Conservation (phyloP, 2,329 filamentous ascomycete genomes). For the Canariomyces notabilis region DNA sequence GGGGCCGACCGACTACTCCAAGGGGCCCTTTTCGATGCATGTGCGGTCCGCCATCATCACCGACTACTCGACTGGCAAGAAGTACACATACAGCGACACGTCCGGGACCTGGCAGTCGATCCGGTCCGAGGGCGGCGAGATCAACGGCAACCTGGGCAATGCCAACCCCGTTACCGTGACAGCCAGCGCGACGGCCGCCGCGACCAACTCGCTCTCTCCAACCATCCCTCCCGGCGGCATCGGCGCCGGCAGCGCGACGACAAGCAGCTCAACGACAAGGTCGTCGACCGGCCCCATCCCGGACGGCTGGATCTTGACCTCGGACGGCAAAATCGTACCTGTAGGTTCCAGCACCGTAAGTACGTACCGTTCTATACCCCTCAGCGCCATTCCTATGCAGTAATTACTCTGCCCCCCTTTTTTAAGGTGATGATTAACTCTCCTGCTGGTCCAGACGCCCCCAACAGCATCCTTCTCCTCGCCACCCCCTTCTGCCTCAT, state of each 20-base stretch:
- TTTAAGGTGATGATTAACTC: neutral
- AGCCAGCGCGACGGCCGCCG: conserved; percentile 56
- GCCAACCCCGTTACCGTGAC: conserved; percentile 48
- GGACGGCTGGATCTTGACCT: conserved; percentile 73
- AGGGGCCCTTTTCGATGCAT: conserved; percentile 81
- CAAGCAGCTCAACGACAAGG: conserved; percentile 42
- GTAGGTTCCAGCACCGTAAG: conserved; percentile 45
- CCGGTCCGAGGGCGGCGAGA: conserved; percentile 66
- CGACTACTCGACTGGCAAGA: conserved; percentile 88
- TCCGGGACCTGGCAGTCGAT: conserved; percentile 81
- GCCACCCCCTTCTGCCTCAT: neutral
- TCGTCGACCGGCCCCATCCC: conserved; percentile 57
- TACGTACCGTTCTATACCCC: conserved; percentile 15
- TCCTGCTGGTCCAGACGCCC: neutral
- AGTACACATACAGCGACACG: conserved; percentile 76
- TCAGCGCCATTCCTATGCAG: neutral
- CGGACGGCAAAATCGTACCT: conserved; percentile 73
- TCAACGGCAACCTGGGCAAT: conserved; percentile 64
- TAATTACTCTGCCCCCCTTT: neutral
- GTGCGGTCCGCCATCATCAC: conserved; percentile 71
- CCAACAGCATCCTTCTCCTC: neutral
- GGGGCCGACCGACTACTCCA: conserved; percentile 75
- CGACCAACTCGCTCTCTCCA: conserved; percentile 56
- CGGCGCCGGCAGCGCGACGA: conserved; percentile 50
- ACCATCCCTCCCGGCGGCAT: conserved; percentile 68